These are phyloP conservation scores for Crithidia acanthocephali DNA, from an alignment of 208 protist genomes.

Conservation along the genomic window DNA sequence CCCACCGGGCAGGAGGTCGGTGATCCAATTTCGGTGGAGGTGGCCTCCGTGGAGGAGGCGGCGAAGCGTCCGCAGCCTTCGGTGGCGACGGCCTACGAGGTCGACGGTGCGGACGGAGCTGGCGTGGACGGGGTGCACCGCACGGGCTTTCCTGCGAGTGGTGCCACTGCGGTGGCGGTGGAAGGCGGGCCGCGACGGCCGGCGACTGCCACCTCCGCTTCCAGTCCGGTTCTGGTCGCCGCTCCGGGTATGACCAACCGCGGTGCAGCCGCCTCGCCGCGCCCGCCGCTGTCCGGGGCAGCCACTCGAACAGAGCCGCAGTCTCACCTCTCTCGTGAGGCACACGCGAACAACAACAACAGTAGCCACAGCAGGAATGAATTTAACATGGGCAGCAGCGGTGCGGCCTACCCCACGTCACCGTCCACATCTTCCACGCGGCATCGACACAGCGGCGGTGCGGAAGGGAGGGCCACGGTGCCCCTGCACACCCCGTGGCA, in stretches of 20 bases:
- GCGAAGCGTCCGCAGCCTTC: too few species aligned
- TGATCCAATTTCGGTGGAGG: background rate
- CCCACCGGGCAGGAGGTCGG: too few species aligned
- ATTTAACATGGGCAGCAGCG: too few species aligned
- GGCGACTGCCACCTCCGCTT: background rate
- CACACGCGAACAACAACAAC: background rate
- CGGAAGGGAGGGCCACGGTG: background rate
- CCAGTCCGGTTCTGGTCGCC: background rate
- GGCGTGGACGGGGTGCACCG: too few species aligned
- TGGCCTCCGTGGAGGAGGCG: background rate
- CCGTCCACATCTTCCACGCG: background rate
- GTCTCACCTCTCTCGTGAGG: background rate
- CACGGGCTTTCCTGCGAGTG: too few species aligned
- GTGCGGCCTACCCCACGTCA: too few species aligned
- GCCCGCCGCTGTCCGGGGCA: background rate
- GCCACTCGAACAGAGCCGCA: too few species aligned
- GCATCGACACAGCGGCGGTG: background rate
- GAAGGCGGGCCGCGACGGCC: background rate
- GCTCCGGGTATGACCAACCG: background rate
- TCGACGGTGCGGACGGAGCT: too few species aligned
- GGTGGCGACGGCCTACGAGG: too few species aligned
- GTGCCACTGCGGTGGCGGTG: too few species aligned
- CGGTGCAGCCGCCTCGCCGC: background rate
- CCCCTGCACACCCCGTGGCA: conserved; percentile 15
- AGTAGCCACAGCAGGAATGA: background rate